Percentiles rank a stretch among this genome's conserved stretches.
phyloP scores from a whole-genome alignment of 140 eudicot species.

The Cichorium intybus region DNA sequence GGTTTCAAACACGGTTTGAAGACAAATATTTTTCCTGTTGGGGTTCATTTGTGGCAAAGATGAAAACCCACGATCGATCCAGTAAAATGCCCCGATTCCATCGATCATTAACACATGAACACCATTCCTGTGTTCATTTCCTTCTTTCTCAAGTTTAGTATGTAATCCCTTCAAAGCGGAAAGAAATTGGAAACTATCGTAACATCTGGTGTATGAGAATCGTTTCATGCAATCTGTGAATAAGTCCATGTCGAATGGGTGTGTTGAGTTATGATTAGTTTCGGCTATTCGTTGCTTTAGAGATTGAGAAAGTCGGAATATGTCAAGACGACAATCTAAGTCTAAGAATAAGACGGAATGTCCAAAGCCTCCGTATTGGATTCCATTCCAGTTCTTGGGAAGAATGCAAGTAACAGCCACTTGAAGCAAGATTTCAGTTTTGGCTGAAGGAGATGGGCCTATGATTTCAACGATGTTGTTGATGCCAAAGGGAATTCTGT shows the following conservation, averaged over 20 bases:
- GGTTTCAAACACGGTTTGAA: constrained; percentile 64
- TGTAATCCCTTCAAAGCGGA: constrained; percentile 75
- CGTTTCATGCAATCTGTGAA: constrained; percentile 62
- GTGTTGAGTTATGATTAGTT: constrained; percentile 21
- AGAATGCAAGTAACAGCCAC: constrained; percentile 63
- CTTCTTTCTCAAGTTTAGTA: constrained; percentile 43
- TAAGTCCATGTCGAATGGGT: constrained; percentile 43
- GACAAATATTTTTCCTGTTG: constrained; percentile 58
- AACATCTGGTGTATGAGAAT: constrained; percentile 70
- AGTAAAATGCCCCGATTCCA: constrained; percentile 84
- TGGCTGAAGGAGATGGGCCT: constrained; percentile 90
- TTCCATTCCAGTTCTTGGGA: constrained; percentile 74
- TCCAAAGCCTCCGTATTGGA: constrained; percentile 67
- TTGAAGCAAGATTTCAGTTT: constrained; percentile 72
- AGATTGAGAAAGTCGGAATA: constrained; percentile 48
- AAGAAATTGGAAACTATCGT: constrained; percentile 75
- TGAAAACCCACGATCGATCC: constrained; percentile 75
- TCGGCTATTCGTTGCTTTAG: constrained; percentile 39
- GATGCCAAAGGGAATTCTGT: constrained; percentile 66
- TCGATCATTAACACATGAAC: constrained; percentile 72
- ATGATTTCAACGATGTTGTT: constrained; percentile 70
- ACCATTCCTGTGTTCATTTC: constrained; percentile 24
- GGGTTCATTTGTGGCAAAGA: constrained; percentile 46
- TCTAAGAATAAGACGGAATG: constrained; percentile 62
- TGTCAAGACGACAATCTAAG: constrained; percentile 83